A percentile compares a stretch with the other conserved stretches of the same genome.
Evolutionary conservation across 1,284 basidiomycete genomes (phyloP).

Genomic region (Sporisorium iseilematis-ciliati): DNA sequence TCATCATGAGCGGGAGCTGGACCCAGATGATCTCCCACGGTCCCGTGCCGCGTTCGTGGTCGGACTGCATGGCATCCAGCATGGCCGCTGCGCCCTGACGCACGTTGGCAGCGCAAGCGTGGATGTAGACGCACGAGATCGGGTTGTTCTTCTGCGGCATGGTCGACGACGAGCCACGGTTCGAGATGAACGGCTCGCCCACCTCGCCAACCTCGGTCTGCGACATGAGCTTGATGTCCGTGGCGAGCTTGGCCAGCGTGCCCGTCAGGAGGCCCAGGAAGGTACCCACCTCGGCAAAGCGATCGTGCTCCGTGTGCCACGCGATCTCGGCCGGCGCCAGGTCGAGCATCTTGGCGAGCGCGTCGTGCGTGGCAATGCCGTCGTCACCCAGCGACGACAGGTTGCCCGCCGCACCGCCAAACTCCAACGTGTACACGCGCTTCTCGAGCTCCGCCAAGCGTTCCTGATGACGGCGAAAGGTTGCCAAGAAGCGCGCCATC

Average conservation of each 20-base stretch:
- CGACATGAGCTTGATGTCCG: constrained; percentile 11
- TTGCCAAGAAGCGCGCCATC: constrained; percentile 12
- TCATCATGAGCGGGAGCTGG: constrained; percentile 11
- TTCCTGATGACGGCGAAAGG: constrained; percentile 5
- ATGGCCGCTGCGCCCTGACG: neutral
- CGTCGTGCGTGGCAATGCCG: constrained; percentile 6
- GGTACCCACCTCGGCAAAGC: constrained; percentile 9
- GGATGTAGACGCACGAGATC: constrained; percentile 12
- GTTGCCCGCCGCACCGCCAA: constrained; percentile 6
- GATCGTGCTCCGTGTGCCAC: constrained; percentile 8
- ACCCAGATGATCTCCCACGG: constrained; percentile 13
- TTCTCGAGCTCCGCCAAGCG: constrained; percentile 4
- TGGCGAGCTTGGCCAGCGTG: constrained; percentile 8
- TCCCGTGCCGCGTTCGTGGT: constrained; percentile 11
- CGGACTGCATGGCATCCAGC: constrained; percentile 10
- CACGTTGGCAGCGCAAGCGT: constrained; percentile 7
- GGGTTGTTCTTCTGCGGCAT: constrained; percentile 13
- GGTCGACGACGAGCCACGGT: constrained; percentile 7
- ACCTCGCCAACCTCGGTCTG: constrained; percentile 8
- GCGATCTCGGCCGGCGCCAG: constrained; percentile 4
- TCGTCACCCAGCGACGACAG: constrained; percentile 4
- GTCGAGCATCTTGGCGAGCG: constrained; percentile 6
- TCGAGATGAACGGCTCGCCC: constrained; percentile 3
- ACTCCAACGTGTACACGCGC: constrained; percentile 9
- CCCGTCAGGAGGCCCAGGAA: constrained; percentile 5